Percentiles rank a stretch among this genome's conserved stretches.
phyloP scores from a whole-genome alignment of 73 alveolate genomes.

The Uronychia binucleata region DNA sequence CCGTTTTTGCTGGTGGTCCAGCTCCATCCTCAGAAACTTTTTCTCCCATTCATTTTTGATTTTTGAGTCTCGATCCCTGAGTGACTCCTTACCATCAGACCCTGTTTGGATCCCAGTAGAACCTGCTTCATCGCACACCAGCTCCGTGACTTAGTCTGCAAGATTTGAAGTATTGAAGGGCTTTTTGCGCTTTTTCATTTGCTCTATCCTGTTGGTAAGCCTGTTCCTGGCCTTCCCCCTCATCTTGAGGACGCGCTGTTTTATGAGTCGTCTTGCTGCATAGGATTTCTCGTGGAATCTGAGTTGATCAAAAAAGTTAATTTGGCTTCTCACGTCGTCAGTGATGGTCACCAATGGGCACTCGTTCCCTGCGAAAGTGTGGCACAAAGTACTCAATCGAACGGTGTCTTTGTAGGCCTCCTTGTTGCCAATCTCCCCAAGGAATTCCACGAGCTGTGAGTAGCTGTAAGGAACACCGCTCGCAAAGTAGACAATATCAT shows the following conservation, averaged over 20 bases:
- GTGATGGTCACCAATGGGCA: background rate
- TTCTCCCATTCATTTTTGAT: background rate
- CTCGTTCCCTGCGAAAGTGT: background rate
- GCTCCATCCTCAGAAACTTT: background rate
- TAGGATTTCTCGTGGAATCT: background rate
- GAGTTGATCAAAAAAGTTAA: background rate
- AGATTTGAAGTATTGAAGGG: background rate
- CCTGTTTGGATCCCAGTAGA: too few relatives aligned
- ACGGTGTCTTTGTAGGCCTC: background rate
- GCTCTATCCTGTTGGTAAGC: background rate
- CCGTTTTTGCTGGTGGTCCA: background rate
- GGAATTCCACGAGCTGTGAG: background rate
- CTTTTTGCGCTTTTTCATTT: background rate
- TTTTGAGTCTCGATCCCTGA: too few relatives aligned
- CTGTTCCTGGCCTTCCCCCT: background rate
- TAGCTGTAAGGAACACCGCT: conserved; percentile 85
- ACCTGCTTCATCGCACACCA: background rate
- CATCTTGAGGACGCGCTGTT: background rate
- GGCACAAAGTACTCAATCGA: background rate
- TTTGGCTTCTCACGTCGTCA: background rate
- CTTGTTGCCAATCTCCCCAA: background rate
- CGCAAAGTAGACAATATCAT: conserved; percentile 87
- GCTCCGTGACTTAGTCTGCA: background rate
- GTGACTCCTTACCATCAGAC: too few relatives aligned
- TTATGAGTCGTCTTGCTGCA: background rate